Conservation (phyloP, 371 early-diverging fungal genomes). For the Rhizopus sp. region DNA sequence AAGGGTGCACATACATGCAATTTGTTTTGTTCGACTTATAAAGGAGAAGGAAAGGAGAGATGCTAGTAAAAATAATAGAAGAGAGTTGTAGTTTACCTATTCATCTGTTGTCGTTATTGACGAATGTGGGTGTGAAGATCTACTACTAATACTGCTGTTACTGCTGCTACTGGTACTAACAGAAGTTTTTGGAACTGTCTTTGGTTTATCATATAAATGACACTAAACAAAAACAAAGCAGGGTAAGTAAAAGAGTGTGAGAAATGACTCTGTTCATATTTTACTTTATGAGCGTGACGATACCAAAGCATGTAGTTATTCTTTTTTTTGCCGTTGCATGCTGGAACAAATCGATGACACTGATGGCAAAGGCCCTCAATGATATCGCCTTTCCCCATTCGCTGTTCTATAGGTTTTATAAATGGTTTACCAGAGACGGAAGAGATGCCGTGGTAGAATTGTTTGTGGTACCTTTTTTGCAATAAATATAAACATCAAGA, state of each 20-base stretch:
- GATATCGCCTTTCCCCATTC: slow-evolving; percentile 51
- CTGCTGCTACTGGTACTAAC: too few species aligned
- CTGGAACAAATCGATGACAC: slow-evolving; percentile 75
- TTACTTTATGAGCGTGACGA: slow-evolving; percentile 77
- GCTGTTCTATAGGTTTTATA: slow-evolving; percentile 64
- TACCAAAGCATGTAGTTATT: slow-evolving; percentile 75
- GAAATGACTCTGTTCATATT: neutral
- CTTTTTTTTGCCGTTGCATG: slow-evolving; percentile 69
- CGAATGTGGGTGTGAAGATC: too few species aligned
- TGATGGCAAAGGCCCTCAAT: slow-evolving; percentile 85
- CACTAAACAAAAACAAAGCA: slow-evolving; percentile 1
- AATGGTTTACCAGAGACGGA: slow-evolving; percentile 80
- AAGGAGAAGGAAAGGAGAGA: too few species aligned
- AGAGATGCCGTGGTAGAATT: slow-evolving; percentile 83
- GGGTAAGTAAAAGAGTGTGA: neutral
- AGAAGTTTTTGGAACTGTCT: slow-evolving; percentile 1
- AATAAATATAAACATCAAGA: neutral
- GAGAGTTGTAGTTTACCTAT: too few species aligned
- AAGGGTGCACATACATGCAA: too few species aligned
- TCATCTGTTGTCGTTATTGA: too few species aligned
- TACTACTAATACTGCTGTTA: too few species aligned
- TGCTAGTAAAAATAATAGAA: too few species aligned
- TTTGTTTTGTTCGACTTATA: too few species aligned
- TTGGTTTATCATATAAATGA: slow-evolving; percentile 21
- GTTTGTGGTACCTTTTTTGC: slow-evolving; percentile 76